phyloP scores from a whole-genome alignment of 2,329 filamentous ascomycete genomes.

The Fonsecaea nubica region DNA sequence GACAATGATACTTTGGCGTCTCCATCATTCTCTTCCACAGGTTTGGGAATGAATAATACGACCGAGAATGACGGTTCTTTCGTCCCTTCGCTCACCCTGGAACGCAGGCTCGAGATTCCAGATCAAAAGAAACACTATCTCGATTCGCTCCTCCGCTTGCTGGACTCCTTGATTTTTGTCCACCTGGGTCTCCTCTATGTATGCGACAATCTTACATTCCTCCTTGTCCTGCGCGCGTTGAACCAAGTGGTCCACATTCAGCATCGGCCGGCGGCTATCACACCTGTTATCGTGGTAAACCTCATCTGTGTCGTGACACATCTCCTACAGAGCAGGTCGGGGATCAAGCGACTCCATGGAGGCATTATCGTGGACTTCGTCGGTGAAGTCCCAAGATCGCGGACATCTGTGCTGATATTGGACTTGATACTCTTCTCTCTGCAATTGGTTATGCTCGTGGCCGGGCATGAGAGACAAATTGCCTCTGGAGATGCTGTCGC shows the following conservation, averaged over 20 bases:
- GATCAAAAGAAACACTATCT: constrained; percentile 57
- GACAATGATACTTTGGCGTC: constrained; percentile 22
- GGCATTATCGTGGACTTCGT: constrained; percentile 70
- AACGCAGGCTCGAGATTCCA: constrained; percentile 26
- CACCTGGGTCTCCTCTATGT: constrained; percentile 68
- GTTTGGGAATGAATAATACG: constrained; percentile 23
- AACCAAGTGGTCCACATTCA: constrained; percentile 66
- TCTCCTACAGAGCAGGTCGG: constrained; percentile 59
- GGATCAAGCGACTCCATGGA: constrained; percentile 63
- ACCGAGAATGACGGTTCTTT: constrained; percentile 26
- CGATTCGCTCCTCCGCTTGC: constrained; percentile 61
- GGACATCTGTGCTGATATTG: constrained; percentile 58
- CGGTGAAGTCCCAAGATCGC: constrained; percentile 65
- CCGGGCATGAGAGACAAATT: constrained; percentile 59
- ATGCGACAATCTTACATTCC: constrained; percentile 61
- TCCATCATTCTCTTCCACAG: constrained; percentile 4
- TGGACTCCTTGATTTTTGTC: constrained; percentile 67
- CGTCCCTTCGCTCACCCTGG: constrained; percentile 15
- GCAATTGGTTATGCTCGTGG: constrained; percentile 64
- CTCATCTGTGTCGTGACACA: constrained; percentile 64
- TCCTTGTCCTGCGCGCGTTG: constrained; percentile 61
- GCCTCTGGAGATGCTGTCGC: constrained; percentile 39
- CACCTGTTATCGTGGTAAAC: constrained; percentile 62
- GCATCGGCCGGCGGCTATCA: constrained; percentile 61
- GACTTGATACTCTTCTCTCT: constrained; percentile 62